A percentile compares a stretch with the other conserved stretches of the same genome.
These are phyloP conservation scores for Cardamine chenopodiifolia DNA, from an alignment of 345 rosid species.

Conservation along the genomic window DNA sequence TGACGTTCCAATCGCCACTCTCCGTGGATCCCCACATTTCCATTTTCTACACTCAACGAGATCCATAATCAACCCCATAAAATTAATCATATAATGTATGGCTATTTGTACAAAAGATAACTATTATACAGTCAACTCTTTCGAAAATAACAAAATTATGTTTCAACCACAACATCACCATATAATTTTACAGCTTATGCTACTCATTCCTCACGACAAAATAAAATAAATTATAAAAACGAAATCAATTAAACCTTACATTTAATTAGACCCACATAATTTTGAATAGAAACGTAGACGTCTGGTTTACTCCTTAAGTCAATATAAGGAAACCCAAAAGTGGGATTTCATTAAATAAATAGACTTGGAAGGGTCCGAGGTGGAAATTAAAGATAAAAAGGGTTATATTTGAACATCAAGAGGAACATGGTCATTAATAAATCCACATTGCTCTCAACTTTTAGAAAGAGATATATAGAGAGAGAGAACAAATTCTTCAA, in stretches of 20 bases:
- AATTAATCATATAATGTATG: background rate
- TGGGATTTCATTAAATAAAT: background rate
- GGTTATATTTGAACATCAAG: slow-evolving; percentile 16
- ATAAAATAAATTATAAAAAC: background rate
- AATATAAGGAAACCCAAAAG: slow-evolving; percentile 20
- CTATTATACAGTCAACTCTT: background rate
- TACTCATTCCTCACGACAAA: background rate
- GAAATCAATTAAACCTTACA: background rate
- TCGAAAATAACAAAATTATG: background rate
- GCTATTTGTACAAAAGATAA: background rate
- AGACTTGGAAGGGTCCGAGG: slow-evolving; percentile 4
- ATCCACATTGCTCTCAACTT: slow-evolving; percentile 29
- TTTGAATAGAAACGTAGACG: slow-evolving; percentile 9
- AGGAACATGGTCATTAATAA: slow-evolving; percentile 20
- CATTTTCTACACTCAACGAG: background rate
- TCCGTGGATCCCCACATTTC: background rate
- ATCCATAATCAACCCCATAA: background rate
- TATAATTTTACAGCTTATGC: background rate
- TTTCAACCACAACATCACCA: background rate
- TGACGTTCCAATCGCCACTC: background rate
- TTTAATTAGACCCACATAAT: background rate
- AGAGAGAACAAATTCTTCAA: slow-evolving; percentile 24
- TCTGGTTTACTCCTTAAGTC: slow-evolving; percentile 17
- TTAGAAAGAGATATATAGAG: slow-evolving; percentile 2
- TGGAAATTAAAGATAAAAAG: slow-evolving; percentile 25